Conservation (phyloP, 2,329 filamentous ascomycete species). For the Fusarium sp. region DNA sequence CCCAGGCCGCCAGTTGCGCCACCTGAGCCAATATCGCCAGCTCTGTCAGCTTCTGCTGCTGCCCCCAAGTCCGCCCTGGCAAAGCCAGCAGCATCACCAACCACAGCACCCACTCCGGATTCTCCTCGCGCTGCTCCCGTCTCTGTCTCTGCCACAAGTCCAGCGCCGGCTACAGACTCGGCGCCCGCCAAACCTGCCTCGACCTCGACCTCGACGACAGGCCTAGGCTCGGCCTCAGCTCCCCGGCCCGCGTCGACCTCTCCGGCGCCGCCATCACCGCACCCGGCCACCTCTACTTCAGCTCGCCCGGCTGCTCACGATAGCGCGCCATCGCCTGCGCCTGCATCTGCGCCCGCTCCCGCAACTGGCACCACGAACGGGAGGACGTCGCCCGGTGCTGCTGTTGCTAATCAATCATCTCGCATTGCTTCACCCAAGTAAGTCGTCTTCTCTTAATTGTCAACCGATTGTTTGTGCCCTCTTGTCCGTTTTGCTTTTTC, state of each 20-base stretch:
- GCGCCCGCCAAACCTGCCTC: conserved; percentile 15
- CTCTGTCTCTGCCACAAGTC: conserved; percentile 22
- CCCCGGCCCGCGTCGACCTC: conserved; percentile 16
- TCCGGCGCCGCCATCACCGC: conserved; percentile 23
- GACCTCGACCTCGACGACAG: background rate
- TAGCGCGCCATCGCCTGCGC: conserved; percentile 32
- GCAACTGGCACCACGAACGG: conserved; percentile 20
- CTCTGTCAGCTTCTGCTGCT: conserved; percentile 36
- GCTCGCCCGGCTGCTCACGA: conserved; percentile 22
- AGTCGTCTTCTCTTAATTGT: conserved; percentile 2
- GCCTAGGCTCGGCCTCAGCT: conserved; percentile 9
- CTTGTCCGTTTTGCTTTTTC: background rate
- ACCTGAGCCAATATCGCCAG: conserved; percentile 44
- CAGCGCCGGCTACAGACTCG: conserved; percentile 13
- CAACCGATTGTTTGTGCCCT: background rate
- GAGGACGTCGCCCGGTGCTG: conserved; percentile 13
- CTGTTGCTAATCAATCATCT: background rate
- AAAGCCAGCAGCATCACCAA: conserved; percentile 33
- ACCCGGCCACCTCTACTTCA: conserved; percentile 27
- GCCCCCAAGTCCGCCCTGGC: conserved; percentile 33
- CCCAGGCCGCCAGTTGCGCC: conserved; percentile 42
- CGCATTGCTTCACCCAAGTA: conserved; percentile 28
- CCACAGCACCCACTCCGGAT: conserved; percentile 38
- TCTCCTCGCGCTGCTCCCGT: conserved; percentile 26
- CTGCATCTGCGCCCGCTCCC: conserved; percentile 10